Conservation (phyloP, 441 rosid species). For the Biscutella laevigata region DNA sequence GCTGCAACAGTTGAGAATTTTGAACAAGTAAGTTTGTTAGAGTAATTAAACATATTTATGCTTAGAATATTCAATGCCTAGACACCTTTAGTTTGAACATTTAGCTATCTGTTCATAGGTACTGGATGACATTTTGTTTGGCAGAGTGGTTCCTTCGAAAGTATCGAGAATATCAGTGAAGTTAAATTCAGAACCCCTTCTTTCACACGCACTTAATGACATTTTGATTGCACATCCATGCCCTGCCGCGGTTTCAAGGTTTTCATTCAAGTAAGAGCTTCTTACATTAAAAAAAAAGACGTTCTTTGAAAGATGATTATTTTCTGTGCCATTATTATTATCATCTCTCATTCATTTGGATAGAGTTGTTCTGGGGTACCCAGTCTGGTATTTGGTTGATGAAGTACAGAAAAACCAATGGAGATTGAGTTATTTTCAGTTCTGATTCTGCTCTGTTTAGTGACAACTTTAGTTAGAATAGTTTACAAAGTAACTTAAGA, state of each 20-base stretch:
- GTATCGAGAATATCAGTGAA: constrained; percentile 49
- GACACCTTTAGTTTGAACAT: not conserved
- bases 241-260: constrained; percentile 75
- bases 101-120: constrained; percentile 35
- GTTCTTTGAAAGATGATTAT: not conserved
- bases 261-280: constrained; percentile 63
- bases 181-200: constrained; percentile 49
- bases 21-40: constrained; percentile 46
- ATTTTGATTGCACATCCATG: constrained; percentile 69
- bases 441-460: not conserved
- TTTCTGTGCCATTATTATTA: not conserved
- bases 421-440: not conserved
- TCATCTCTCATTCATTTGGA: not conserved
- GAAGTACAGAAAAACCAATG: not conserved
- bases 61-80: not conserved
- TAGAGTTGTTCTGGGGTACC: not conserved
- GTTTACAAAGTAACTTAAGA: not conserved
- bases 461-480: not conserved
- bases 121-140: constrained; percentile 59
- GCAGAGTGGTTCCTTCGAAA: constrained; percentile 37
- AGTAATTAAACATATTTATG: not conserved
- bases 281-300: not conserved
- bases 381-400: not conserved
- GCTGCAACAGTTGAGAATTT: constrained; percentile 73
- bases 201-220: constrained; percentile 67